These are phyloP conservation scores for Nematocida homosporus DNA, from an alignment of 371 early-diverging fungal genomes.

Conservation along the genomic window DNA sequence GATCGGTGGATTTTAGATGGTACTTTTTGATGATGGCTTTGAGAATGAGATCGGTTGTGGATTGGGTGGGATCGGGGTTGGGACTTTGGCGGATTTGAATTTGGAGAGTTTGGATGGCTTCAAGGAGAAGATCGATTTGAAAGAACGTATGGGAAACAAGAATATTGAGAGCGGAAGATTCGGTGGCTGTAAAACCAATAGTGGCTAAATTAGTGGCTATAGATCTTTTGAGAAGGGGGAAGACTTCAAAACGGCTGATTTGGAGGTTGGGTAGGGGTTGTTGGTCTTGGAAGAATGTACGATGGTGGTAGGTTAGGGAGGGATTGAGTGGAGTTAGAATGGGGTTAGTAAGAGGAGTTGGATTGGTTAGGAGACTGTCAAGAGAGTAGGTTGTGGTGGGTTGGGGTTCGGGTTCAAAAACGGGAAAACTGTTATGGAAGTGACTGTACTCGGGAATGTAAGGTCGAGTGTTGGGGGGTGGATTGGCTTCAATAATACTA, in stretches of 20 bases:
- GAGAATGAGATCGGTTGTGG: background rate
- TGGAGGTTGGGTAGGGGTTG: background rate
- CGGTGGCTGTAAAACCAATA: conserved; percentile 30
- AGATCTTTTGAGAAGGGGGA: background rate
- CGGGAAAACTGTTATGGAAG: conserved; percentile 52
- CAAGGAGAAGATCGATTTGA: conserved; percentile 10
- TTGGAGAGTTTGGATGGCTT: background rate
- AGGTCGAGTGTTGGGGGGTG: background rate
- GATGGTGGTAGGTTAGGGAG: background rate
- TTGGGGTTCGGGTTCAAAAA: background rate
- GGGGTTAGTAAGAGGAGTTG: background rate
- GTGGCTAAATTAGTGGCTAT: conserved; percentile 3
- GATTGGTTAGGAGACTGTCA: conserved; percentile 6
- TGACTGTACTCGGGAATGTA: conserved; percentile 45
- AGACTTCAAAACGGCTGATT: background rate
- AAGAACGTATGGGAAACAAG: conserved; percentile 28
- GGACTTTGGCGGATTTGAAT: background rate
- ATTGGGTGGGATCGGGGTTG: background rate
- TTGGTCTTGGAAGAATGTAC: background rate
- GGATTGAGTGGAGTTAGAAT: background rate
- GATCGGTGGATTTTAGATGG: conserved; percentile 8
- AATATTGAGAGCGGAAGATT: conserved; percentile 30
- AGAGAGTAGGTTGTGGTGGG: background rate
- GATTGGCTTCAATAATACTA: background rate
- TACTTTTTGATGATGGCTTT: background rate